Evolutionary conservation across 2,329 filamentous ascomycete genomes (phyloP), one percentile per base, ranked within the genome.

Genomic region (Hortaea sp.): DNA sequence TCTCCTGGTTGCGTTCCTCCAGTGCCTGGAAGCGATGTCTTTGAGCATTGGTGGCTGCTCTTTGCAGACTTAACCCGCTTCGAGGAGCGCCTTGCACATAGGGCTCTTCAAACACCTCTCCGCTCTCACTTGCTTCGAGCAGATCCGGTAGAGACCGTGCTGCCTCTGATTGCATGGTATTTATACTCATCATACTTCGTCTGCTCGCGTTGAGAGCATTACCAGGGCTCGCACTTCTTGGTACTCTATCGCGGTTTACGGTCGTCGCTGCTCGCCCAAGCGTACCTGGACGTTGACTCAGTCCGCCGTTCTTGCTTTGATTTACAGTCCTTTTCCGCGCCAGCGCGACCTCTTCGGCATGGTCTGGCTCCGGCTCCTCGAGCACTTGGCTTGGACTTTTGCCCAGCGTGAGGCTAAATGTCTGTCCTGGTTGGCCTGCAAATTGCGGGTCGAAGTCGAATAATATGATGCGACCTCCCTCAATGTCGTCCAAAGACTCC

Each of bases 21-120:
- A 78, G 72, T 4, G 73, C 73, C 39, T 82, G 81, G 55, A 85
- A 76, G n/a, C 82, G 73, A 46, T 79, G 77, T 46, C 84, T 78
- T 54, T 80, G 86, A n/a, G 78, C 77, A 40, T 85, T 84, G 13
- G 82, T 84, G 12, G 63, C 62, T 20, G 63, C 62, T n/a, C 63
- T 53, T 37, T 64, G 59, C 7, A 66, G 42, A 5, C 60, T 59
- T 2, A 52, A 57, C 5, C 58, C 58, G 29, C 61, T 64, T 29
- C 63, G 49, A 11, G 63, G 63, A 28, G 60, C 61, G 9, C 54
- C 57, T 31, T 59, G 61, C 11, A 56, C 56, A 35, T 63, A 66
- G 1, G 62, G 63, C 49, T 64, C 61, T 30, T 66, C 63, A 7
- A 61, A 49, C 6, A 54, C 55, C 27, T 51, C 47, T 29, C 34